Conservation (phyloP, 805 yeast genomes). For the Crinitomyces ghanaensis region DNA sequence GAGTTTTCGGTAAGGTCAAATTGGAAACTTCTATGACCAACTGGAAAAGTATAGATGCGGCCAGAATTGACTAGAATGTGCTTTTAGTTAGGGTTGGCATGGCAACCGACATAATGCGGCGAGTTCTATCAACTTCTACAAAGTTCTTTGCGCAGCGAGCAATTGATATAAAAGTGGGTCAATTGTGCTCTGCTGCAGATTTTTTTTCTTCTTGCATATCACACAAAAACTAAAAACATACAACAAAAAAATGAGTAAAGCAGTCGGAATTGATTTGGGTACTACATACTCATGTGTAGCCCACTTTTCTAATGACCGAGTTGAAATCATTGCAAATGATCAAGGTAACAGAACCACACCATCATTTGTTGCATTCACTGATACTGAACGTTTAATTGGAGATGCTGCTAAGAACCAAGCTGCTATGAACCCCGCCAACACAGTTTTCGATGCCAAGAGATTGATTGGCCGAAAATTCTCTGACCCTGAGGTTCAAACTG, state of each 20-base stretch:
- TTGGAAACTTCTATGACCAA: no score
- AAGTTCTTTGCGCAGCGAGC: no score
- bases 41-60: no score
- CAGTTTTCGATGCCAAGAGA: slow-evolving; percentile 93
- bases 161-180: no score
- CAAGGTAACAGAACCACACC: slow-evolving; percentile 99
- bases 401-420: slow-evolving; percentile 99
- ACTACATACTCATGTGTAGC: slow-evolving; percentile 98
- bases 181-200: not conserved
- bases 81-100: no score
- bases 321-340: slow-evolving; percentile 91
- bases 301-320: slow-evolving; percentile 71
- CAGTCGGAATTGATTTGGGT: slow-evolving; percentile 84
- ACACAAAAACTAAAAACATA: slow-evolving; percentile 3
- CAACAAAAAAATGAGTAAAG: slow-evolving; percentile 41
- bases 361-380: slow-evolving; percentile 93
- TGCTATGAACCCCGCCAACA: slow-evolving; percentile 89
- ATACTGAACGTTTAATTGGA: slow-evolving; percentile 88
- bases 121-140: no score
- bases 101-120: no score
- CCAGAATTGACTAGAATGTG: no score
- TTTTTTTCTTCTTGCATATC: not conserved
- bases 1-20: no score
- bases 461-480: slow-evolving; percentile 75
- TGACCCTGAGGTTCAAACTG: slow-evolving; percentile 69